These are phyloP conservation scores for Candida tammaniensis DNA, from an alignment of 805 yeast species.

Conservation along the genomic window DNA sequence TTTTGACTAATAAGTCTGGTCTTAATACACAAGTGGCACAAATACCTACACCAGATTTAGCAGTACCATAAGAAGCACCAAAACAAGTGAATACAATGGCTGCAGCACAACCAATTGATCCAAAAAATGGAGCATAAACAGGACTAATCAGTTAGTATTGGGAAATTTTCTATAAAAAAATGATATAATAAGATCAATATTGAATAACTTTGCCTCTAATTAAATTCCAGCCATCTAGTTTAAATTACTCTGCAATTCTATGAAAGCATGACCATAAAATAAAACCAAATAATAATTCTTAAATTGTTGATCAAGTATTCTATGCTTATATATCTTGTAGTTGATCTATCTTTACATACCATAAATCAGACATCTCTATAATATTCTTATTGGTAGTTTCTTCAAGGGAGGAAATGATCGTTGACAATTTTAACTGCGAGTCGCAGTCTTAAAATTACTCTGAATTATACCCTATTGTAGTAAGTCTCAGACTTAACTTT, in stretches of 20 bases:
- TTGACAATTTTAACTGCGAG: too few species aligned
- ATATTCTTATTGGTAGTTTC: slow-evolving; percentile 3
- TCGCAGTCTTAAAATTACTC: slow-evolving; percentile 5
- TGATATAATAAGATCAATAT: too few species aligned
- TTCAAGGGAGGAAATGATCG: slow-evolving; percentile 4
- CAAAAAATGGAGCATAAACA: slow-evolving; percentile 93
- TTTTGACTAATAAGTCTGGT: slow-evolving; percentile 92
- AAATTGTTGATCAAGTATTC: background rate
- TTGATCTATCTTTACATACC: too few species aligned
- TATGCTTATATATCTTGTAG: too few species aligned
- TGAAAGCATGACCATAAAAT: too few species aligned
- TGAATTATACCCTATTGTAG: slow-evolving; percentile 1
- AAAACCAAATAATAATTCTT: too few species aligned
- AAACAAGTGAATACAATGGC: slow-evolving; percentile 98
- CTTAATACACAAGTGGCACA: slow-evolving; percentile 97
- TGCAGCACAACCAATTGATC: slow-evolving; percentile 98
- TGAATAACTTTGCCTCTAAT: too few species aligned
- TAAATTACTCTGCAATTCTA: too few species aligned
- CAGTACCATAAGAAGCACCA: slow-evolving; percentile 99
- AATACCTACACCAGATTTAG: slow-evolving; percentile 98
- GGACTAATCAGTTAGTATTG: slow-evolving; percentile 46
- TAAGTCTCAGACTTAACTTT: slow-evolving; percentile 7
- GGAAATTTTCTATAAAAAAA: too few species aligned
- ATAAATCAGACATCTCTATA: slow-evolving; percentile 64
- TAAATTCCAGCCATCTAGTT: too few species aligned